These are phyloP conservation scores for Deuterostichococcus epilithicus DNA, from an alignment of 139 green algal genomes.

Conservation along the genomic window DNA sequence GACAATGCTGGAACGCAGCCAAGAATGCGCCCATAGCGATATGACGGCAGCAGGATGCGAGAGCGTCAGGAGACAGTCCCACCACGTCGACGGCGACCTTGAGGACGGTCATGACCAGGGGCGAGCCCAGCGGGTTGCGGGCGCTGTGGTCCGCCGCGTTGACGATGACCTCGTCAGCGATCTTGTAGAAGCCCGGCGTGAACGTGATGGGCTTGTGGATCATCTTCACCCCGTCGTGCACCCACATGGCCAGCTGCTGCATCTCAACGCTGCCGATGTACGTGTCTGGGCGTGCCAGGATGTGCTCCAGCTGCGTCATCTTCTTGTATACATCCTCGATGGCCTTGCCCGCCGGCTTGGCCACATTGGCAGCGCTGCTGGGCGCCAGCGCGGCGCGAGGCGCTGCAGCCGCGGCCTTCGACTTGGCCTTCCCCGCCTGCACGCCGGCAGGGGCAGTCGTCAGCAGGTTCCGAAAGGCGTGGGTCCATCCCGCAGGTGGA, in stretches of 20 bases:
- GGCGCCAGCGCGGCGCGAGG: neutral
- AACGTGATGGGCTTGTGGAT: constrained; percentile 62
- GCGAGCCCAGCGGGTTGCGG: constrained; percentile 51
- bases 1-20: neutral
- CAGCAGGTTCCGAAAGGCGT: too few relatives aligned
- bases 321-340: constrained; percentile 99
- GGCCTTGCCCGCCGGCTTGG: too few relatives aligned
- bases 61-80: neutral
- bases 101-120: constrained; percentile 82
- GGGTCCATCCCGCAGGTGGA: too few relatives aligned
- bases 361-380: neutral
- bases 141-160: constrained; percentile 99
- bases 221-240: constrained; percentile 81
- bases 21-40: neutral
- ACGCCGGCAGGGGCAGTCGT: too few relatives aligned
- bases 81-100: constrained; percentile 80
- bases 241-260: constrained; percentile 84
- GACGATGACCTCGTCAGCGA: constrained; percentile 99
- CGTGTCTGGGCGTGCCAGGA: constrained; percentile 96
- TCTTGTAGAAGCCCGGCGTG: constrained; percentile 98
- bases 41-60: neutral
- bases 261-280: constrained; percentile 93
- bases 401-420: neutral
- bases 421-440: neutral
- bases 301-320: constrained; percentile 97